phyloP scores from a whole-genome alignment of 78 protist genomes.

The Corallochytrium limacisporum region DNA sequence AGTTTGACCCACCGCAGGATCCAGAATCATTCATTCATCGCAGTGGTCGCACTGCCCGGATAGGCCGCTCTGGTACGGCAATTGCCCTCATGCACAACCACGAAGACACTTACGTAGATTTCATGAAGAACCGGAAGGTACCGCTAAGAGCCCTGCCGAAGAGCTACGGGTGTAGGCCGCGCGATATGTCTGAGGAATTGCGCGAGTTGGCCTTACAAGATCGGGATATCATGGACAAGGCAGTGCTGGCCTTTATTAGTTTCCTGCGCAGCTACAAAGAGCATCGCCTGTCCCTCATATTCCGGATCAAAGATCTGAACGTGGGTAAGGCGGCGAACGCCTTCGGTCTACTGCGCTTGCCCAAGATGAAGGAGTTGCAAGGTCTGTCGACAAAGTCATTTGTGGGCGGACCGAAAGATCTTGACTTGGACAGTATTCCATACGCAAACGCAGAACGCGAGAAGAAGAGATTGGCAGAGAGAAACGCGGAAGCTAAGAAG shows the following conservation, averaged over 20 bases:
- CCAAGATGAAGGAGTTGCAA: too few species aligned
- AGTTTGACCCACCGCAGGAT: slow-evolving; percentile 67
- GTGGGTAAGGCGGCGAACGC: too few species aligned
- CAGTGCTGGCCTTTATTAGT: slow-evolving; percentile 34
- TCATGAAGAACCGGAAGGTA: slow-evolving; percentile 2
- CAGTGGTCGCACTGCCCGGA: slow-evolving; percentile 69
- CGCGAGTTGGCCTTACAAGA: slow-evolving; percentile 5
- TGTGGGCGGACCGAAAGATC: too few species aligned
- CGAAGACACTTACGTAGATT: slow-evolving; percentile 36
- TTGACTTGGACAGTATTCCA: too few species aligned
- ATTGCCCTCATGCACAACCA: slow-evolving; percentile 17
- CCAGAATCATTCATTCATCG: slow-evolving; percentile 54
- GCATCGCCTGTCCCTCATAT: slow-evolving; percentile 39
- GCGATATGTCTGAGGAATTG: neutral
- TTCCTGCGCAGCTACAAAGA: slow-evolving; percentile 57
- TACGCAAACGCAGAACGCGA: too few species aligned
- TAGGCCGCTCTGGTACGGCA: slow-evolving; percentile 37
- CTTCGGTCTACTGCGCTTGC: too few species aligned
- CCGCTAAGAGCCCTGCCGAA: neutral
- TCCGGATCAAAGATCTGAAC: slow-evolving; percentile 21
- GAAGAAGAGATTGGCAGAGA: too few species aligned
- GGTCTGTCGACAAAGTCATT: too few species aligned
- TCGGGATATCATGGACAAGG: slow-evolving; percentile 23
- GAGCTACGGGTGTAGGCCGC: neutral
- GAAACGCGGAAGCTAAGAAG: too few species aligned